A percentile compares a stretch with the other conserved stretches of the same genome.
Evolutionary conservation across 2,329 filamentous ascomycete species (phyloP).

Genomic region (Xylaria sp.): DNA sequence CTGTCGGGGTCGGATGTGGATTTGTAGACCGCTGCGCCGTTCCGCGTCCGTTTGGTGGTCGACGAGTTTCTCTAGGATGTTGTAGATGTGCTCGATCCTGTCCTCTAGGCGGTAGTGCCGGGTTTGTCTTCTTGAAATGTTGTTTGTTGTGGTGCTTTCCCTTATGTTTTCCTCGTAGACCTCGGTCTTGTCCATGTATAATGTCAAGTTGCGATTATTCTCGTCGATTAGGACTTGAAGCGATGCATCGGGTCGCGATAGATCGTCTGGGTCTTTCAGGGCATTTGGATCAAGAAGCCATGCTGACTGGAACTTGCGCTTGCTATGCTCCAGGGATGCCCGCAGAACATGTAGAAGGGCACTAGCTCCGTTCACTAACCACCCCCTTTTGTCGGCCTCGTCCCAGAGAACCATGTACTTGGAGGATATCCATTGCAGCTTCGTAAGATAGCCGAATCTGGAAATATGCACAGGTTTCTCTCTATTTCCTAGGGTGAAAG

Average conservation of each 20-base stretch:
- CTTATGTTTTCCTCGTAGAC: constrained; percentile 29
- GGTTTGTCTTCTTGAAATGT: constrained; percentile 23
- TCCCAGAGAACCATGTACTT: constrained; percentile 52
- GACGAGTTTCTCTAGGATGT: constrained; percentile 47
- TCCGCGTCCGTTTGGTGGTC: constrained; percentile 47
- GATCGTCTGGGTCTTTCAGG: constrained; percentile 41
- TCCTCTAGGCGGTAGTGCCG: constrained; percentile 42
- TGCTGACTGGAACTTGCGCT: constrained; percentile 37
- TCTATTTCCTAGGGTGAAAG: constrained; percentile 44
- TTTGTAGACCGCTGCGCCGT: constrained; percentile 40
- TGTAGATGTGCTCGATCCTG: constrained; percentile 44
- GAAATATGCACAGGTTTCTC: constrained; percentile 44
- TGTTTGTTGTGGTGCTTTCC: constrained; percentile 6
- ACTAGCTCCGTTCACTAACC: constrained; percentile 52
- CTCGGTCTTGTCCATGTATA: constrained; percentile 38
- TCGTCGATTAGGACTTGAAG: constrained; percentile 32
- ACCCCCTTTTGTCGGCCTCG: constrained; percentile 50
- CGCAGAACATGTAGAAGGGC: constrained; percentile 54
- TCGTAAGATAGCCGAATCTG: constrained; percentile 41
- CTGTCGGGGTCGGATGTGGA: constrained; percentile 38
- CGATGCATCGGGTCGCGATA: constrained; percentile 32
- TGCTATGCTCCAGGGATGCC: constrained; percentile 43
- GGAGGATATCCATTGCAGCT: constrained; percentile 47
- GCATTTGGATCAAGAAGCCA: constrained; percentile 32
- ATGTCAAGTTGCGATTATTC: constrained; percentile 27